Conservation (phyloP, 345 rosid species). For the Limnanthes douglasii region DNA sequence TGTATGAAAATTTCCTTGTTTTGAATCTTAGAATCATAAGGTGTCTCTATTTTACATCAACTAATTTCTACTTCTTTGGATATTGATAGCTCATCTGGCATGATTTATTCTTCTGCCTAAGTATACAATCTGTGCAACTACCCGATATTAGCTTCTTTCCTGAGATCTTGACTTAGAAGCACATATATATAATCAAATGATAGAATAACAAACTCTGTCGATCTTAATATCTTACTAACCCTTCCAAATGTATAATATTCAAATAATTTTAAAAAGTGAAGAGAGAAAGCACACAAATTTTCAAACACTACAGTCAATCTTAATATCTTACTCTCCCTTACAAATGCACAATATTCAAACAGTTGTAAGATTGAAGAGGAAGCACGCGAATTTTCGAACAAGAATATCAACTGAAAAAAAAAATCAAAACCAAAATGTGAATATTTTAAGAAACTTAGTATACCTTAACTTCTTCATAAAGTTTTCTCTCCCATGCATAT, state of each 20-base stretch:
- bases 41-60: no score
- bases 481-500: conserved; percentile 97
- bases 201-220: neutral
- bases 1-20: no score
- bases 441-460: conserved; percentile 1
- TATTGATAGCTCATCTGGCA: neutral
- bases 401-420: neutral
- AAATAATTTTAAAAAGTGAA: neutral
- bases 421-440: neutral
- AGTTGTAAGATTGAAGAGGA: neutral
- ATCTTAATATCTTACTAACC: neutral
- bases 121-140: no score
- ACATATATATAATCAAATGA: no score
- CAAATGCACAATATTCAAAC: no score
- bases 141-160: no score
- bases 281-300: neutral
- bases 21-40: no score
- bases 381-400: neutral
- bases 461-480: conserved; percentile 98
- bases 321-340: no score
- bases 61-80: no score
- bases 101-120: neutral
- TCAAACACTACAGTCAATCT: no score
- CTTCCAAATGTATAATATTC: no score
- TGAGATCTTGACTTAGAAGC: no score